Evolutionary conservation across 1,284 basidiomycete species (phyloP), one percentile per base, ranked within the genome.

Genomic region (Papiliotrema fonsecae): DNA sequence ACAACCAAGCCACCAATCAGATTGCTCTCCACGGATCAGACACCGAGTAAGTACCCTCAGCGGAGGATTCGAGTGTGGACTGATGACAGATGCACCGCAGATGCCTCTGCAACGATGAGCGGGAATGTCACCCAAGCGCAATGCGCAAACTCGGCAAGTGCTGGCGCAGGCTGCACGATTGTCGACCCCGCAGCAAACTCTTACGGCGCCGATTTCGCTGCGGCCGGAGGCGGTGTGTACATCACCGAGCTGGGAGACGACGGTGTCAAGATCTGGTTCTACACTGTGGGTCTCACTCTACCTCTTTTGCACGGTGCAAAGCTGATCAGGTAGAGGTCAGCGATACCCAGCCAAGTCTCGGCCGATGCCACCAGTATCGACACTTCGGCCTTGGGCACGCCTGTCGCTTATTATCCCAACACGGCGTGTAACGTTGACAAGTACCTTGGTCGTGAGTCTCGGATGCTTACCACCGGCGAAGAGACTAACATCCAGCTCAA

Each of bases 191-290:
- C 76, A 38, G 60, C 76, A 1, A 70, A 74, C 4, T 82, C 81
- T 9, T 87, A 85, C 57, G 86, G 85, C 21, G 74, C 76, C 31
- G 81, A 70, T 1, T 88, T 88, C 62, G 81, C 82, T 6, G 69
- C 70, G 3, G 77, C 77, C 4, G 80, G 81, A 13, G 87, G 87
- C 26, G 86, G 87, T 14, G 77, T 85, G 16, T 88, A 79, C 57
- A 81, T 86, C 24, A 82, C 84, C 5, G 85, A 87, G 69, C 81
- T 82, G 57, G 82, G 84, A 1, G 70, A 77, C 24, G 54, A 64
- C 10, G 61, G 54, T 16, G 67, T 70, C 58, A 83, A 81, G 9
- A 78, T 88, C 45, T 89, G 87, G 87, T 87, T 86, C 75, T 84
- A 86, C 70, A 70, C 77, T 47, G 85, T 86, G 58, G 62, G 83